Evolutionary conservation across 306 rosid species (phyloP).

Genomic region (Citrullus mucosospermus): DNA sequence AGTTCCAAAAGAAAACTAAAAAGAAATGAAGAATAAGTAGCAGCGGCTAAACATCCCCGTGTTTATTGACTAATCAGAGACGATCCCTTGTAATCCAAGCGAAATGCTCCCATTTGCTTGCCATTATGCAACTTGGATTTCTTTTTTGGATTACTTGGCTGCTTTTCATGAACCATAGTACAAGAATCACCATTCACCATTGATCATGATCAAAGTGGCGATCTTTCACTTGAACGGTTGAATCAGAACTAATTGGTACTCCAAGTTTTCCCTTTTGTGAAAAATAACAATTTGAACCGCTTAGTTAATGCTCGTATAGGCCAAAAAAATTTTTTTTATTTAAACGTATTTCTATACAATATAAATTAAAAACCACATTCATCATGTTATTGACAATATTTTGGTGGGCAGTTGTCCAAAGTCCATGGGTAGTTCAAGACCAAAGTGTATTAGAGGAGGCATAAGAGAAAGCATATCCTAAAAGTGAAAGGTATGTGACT

Average conservation of each 20-base stretch:
- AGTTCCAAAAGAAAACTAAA: background rate
- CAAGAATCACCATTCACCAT: background rate
- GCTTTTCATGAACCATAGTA: background rate
- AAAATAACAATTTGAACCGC: no score
- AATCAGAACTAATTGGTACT: background rate
- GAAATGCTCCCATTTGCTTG: constrained; percentile 4
- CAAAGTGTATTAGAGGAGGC: no score
- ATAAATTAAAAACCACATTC: no score
- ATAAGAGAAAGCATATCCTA: no score
- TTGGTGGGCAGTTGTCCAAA: no score
- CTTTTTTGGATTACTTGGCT: background rate
- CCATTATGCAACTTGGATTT: background rate
- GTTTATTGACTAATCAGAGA: constrained; percentile 9
- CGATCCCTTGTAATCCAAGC: constrained; percentile 39
- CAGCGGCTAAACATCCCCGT: background rate
- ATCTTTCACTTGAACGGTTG: background rate
- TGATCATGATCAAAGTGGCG: background rate
- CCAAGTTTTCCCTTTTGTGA: background rate
- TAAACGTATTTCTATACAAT: no score
- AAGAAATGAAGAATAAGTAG: background rate
- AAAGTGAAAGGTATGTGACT: no score
- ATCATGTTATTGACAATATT: no score
- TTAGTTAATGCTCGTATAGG: no score
- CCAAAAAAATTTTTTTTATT: no score
- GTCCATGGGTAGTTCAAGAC: no score